Percentiles rank a stretch among this genome's conserved stretches.
These are phyloP conservation scores for Plasmopara viticola DNA, from an alignment of 352 stramenopile species.

Conservation along the genomic window DNA sequence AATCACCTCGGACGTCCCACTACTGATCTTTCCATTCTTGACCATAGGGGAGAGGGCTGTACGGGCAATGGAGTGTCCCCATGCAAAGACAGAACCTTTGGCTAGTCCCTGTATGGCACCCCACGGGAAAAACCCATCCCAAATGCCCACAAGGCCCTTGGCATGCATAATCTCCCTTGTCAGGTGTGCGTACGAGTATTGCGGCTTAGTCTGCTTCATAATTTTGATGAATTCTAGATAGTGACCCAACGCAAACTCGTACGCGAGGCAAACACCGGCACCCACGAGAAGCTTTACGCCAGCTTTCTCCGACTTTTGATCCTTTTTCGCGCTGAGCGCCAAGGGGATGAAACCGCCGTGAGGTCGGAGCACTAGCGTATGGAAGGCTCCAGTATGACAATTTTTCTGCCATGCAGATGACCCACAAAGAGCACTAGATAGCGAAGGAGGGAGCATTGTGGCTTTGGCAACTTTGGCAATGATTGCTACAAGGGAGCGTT, in stretches of 20 bases:
- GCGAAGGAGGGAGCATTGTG: too few relatives aligned
- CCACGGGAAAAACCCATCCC: slow-evolving; percentile 93
- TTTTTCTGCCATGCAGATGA: too few relatives aligned
- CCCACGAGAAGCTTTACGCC: slow-evolving; percentile 80
- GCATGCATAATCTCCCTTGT: slow-evolving; percentile 77
- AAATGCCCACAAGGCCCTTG: slow-evolving; percentile 88
- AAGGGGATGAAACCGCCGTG: neutral
- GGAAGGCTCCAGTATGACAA: too few relatives aligned
- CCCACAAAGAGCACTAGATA: too few relatives aligned
- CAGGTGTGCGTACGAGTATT: slow-evolving; percentile 74
- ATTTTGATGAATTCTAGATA: slow-evolving; percentile 94
- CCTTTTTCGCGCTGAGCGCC: slow-evolving; percentile 21
- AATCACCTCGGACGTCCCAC: slow-evolving; percentile 65
- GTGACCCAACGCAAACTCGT: slow-evolving; percentile 86
- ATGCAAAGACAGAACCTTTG: slow-evolving; percentile 90
- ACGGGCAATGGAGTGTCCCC: slow-evolving; percentile 75
- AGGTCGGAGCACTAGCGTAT: too few relatives aligned
- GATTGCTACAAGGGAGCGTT: too few relatives aligned
- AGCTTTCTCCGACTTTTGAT: slow-evolving; percentile 42
- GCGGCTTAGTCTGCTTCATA: slow-evolving; percentile 85
- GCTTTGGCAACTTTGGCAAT: too few relatives aligned
- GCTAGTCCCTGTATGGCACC: slow-evolving; percentile 83
- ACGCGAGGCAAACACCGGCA: slow-evolving; percentile 78
- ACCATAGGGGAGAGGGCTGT: slow-evolving; percentile 54
- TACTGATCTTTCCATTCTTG: slow-evolving; percentile 43